Evolutionary conservation across 345 rosid genomes (phyloP).

Genomic region (Corchorus capsularis): DNA sequence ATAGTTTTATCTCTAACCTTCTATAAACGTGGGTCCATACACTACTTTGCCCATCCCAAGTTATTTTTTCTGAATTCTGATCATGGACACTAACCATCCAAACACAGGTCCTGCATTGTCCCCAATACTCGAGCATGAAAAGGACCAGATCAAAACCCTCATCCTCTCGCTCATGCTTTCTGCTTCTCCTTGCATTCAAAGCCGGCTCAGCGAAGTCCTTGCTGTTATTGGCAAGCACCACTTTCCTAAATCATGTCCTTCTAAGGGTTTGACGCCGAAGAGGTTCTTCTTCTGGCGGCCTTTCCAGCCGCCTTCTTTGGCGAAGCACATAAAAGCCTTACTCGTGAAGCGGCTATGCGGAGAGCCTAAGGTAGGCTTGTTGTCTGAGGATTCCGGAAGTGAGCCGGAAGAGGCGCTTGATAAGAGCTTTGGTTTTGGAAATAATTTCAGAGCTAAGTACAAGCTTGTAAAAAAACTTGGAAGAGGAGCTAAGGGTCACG

Average conservation of each 20-base stretch:
- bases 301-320: conserved; percentile 87
- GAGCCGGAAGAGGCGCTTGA: conserved; percentile 69
- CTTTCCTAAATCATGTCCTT: neutral
- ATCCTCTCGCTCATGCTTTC: no score
- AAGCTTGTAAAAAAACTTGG: conserved; percentile 48
- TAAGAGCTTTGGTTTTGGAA: conserved; percentile 75
- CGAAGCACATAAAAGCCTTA: conserved; percentile 79
- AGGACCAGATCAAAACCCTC: no score
- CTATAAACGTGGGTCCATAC: no score
- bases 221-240: no score
- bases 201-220: no score
- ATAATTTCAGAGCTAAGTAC: conserved; percentile 77
- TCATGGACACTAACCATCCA: no score
- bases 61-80: no score
- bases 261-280: conserved; percentile 58
- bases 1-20: no score
- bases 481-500: conserved; percentile 80
- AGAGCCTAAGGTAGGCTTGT: conserved; percentile 78
- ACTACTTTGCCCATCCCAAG: no score
- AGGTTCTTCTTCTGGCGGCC: conserved; percentile 77
- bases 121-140: no score
- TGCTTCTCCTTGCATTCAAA: no score
- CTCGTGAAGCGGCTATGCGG: conserved; percentile 67
- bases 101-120: no score
- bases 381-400: conserved; percentile 63